These are phyloP conservation scores for Penicillium sp. DNA, from an alignment of 2,329 filamentous ascomycete species.

Conservation along the genomic window DNA sequence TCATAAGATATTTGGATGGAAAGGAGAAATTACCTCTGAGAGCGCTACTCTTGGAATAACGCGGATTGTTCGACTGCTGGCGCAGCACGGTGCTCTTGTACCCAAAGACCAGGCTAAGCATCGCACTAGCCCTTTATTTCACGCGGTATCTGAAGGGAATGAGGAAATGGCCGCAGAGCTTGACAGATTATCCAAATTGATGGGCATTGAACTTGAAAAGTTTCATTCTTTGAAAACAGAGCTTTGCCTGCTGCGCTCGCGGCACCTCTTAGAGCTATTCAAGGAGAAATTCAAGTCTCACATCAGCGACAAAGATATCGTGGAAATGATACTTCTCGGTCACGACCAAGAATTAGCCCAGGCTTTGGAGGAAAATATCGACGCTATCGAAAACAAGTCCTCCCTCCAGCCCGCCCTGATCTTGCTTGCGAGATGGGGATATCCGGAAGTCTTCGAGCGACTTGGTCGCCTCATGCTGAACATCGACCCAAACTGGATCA, in stretches of 20 bases:
- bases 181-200: background rate
- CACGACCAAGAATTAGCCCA: slow-evolving; percentile 14
- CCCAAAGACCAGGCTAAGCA: background rate
- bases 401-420: slow-evolving; percentile 14
- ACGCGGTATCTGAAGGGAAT: slow-evolving; percentile 7
- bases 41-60: slow-evolving; percentile 15
- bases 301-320: slow-evolving; percentile 2
- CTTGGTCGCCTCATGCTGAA: slow-evolving; percentile 12
- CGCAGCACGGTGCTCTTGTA: slow-evolving; percentile 13
- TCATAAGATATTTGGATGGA: slow-evolving; percentile 11
- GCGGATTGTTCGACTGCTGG: slow-evolving; percentile 17
- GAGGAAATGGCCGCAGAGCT: slow-evolving; percentile 22
- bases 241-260: slow-evolving; percentile 10
- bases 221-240: background rate
- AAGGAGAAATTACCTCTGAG: slow-evolving; percentile 23
- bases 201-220: background rate
- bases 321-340: slow-evolving; percentile 14
- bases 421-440: slow-evolving; percentile 25
- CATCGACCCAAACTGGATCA: slow-evolving; percentile 21
- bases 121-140: slow-evolving; percentile 1
- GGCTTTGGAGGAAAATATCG: slow-evolving; percentile 13
- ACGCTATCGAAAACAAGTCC: background rate
- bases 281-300: slow-evolving; percentile 2
- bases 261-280: slow-evolving; percentile 4
- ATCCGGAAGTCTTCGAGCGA: slow-evolving; percentile 19